Conservation (phyloP, 169 alveolate species). For the Eimeria sp. region DNA sequence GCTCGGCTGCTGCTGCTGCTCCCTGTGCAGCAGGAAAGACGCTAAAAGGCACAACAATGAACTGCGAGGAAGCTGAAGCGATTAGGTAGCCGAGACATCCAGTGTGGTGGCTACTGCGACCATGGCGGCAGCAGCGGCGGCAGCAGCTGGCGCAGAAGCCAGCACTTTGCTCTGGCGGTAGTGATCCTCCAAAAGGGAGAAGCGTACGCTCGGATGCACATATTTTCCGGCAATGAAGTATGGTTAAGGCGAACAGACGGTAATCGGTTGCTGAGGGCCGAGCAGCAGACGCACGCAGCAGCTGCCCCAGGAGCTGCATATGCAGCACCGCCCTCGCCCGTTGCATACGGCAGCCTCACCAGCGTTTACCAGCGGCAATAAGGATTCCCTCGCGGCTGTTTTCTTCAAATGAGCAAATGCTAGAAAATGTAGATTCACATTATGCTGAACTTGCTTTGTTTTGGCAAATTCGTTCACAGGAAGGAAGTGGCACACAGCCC, state of each 20-base stretch:
- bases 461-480: conserved; percentile 8
- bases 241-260: conserved; percentile 17
- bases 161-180: conserved; percentile 74
- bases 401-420: not conserved
- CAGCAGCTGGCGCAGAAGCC: conserved; percentile 79
- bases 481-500: conserved; percentile 33
- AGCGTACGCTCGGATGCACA: conserved; percentile 59
- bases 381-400: conserved; percentile 13
- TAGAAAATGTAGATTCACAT: not conserved
- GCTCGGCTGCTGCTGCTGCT: conserved; percentile 80
- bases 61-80: conserved; percentile 78
- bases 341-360: conserved; percentile 42
- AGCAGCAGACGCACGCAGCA: conserved; percentile 69
- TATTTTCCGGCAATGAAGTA: conserved; percentile 58
- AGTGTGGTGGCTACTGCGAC: conserved; percentile 75
- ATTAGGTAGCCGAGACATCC: conserved; percentile 79
- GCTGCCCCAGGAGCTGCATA: conserved; percentile 63
- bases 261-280: conserved; percentile 34
- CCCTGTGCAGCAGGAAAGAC: conserved; percentile 76
- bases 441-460: not conserved
- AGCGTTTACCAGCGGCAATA: conserved; percentile 13
- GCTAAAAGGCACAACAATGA: conserved; percentile 75
- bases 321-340: conserved; percentile 77
- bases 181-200: conserved; percentile 50
- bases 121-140: conserved; percentile 82